These are phyloP conservation scores for Chlorella sp. DNA, from an alignment of 139 green algal species.

Conservation along the genomic window DNA sequence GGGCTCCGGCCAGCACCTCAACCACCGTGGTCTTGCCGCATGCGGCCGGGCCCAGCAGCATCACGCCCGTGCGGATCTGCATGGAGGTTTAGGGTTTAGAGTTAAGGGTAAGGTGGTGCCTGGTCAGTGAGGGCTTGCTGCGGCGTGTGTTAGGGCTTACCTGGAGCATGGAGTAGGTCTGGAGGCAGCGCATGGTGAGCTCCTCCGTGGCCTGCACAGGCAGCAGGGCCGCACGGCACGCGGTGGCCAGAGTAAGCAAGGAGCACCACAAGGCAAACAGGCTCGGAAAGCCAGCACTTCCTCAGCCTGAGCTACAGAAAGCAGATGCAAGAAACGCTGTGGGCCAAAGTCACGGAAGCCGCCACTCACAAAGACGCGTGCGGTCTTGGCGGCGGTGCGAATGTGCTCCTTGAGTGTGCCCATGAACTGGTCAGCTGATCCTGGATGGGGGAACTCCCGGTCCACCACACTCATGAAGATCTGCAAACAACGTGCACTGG, in stretches of 20 bases:
- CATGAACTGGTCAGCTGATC: slow-evolving; percentile 10
- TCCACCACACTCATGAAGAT: slow-evolving; percentile 19
- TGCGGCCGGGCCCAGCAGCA: slow-evolving; percentile 51
- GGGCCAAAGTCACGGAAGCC: neutral
- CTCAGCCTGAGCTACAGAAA: too few species aligned
- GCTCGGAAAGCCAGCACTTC: too few species aligned
- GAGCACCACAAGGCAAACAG: too few species aligned
- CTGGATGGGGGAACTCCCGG: slow-evolving; percentile 17
- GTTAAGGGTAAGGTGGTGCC: neutral
- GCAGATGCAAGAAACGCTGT: neutral
- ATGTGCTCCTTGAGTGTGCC: slow-evolving; percentile 5
- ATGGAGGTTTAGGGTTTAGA: too few species aligned
- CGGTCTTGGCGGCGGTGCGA: neutral
- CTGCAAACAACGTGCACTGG: slow-evolving; percentile 4
- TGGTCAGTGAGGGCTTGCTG: neutral
- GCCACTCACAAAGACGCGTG: neutral
- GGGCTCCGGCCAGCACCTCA: slow-evolving; percentile 31
- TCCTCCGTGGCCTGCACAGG: slow-evolving; percentile 22
- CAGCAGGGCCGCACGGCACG: neutral
- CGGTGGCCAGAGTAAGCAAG: neutral
- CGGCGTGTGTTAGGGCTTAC: too few species aligned
- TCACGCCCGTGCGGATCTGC: slow-evolving; percentile 46
- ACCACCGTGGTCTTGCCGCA: slow-evolving; percentile 43
- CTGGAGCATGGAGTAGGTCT: slow-evolving; percentile 28
- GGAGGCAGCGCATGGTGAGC: slow-evolving; percentile 15